A percentile compares a stretch with the other conserved stretches of the same genome.
phyloP scores from a whole-genome alignment of 1,139 yeast genomes.

The Debaryomycetaceae sp. region DNA sequence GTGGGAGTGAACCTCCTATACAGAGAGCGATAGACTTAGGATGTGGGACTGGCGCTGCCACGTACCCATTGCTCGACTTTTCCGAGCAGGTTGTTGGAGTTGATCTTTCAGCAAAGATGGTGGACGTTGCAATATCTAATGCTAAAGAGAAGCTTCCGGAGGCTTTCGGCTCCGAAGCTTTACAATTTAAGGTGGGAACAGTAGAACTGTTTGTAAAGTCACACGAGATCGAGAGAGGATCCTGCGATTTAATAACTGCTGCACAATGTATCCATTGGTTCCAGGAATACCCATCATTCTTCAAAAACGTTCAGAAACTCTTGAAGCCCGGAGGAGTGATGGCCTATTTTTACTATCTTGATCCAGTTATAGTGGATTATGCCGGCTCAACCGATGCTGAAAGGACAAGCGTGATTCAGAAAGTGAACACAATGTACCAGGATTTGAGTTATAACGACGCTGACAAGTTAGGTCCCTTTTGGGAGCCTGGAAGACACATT shows the following conservation, averaged over 20 bases:
- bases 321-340: constrained; percentile 37
- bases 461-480: constrained; percentile 40
- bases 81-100: constrained; percentile 30
- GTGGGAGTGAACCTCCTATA: constrained; percentile 14
- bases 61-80: constrained; percentile 33
- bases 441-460: constrained; percentile 38
- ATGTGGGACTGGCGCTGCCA: constrained; percentile 42
- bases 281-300: constrained; percentile 32
- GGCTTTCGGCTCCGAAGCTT: constrained; percentile 20
- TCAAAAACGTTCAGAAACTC: constrained; percentile 24
- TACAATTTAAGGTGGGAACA: constrained; percentile 32
- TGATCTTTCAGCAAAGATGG: constrained; percentile 34
- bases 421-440: constrained; percentile 24
- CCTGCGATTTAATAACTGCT: constrained; percentile 39
- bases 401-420: constrained; percentile 17
- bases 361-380: constrained; percentile 34
- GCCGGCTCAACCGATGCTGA: constrained; percentile 17
- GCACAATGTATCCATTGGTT: constrained; percentile 51
- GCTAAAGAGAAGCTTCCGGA: constrained; percentile 25
- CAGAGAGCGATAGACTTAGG: constrained; percentile 32
- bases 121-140: constrained; percentile 28
- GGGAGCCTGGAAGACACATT: constrained; percentile 52
- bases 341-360: constrained; percentile 45
- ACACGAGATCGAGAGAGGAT: constrained; percentile 13
- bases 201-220: constrained; percentile 30